Evolutionary conservation across 768 basidiomycete genomes (phyloP).

Genomic region (Agaricus bisporus): DNA sequence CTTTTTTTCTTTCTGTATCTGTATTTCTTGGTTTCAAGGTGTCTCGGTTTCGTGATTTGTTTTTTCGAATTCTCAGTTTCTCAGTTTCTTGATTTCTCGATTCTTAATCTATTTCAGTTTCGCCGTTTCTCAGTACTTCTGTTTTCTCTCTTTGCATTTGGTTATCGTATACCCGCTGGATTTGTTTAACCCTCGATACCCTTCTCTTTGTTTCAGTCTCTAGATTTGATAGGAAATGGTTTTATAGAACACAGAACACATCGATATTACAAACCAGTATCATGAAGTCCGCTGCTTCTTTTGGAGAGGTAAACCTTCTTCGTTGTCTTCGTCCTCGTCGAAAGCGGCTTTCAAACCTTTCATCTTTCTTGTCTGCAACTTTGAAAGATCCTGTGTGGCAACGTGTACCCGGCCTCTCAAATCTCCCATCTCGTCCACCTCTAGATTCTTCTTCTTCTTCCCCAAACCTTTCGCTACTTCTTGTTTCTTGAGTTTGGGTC

Average conservation of each 20-base stretch:
- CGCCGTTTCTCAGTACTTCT: neutral
- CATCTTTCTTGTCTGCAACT: slow-evolving; percentile 92
- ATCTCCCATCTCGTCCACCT: slow-evolving; percentile 98
- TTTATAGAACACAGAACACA: neutral
- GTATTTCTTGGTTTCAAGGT: neutral
- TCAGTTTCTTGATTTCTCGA: neutral
- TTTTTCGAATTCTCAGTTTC: neutral
- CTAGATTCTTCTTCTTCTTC: slow-evolving; percentile 92
- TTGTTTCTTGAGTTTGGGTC: slow-evolving; percentile 84
- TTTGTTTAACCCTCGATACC: no score
- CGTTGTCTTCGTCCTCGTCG: slow-evolving; percentile 11
- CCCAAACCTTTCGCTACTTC: slow-evolving; percentile 83
- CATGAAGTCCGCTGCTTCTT: slow-evolving; percentile 9
- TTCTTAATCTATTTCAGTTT: neutral
- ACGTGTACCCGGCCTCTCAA: slow-evolving; percentile 86
- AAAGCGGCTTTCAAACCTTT: slow-evolving; percentile 58
- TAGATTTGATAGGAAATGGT: no score
- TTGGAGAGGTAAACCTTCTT: neutral
- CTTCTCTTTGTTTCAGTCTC: no score
- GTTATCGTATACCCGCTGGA: no score
- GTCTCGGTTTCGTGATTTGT: neutral
- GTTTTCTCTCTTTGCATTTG: no score
- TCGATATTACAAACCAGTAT: slow-evolving; percentile 1
- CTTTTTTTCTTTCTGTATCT: neutral
- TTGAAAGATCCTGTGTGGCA: slow-evolving; percentile 80